Evolutionary conservation across 495 filamentous ascomycete genomes (phyloP), one percentile per base, ranked within the genome.

Genomic region (Glarea lozoyensis): DNA sequence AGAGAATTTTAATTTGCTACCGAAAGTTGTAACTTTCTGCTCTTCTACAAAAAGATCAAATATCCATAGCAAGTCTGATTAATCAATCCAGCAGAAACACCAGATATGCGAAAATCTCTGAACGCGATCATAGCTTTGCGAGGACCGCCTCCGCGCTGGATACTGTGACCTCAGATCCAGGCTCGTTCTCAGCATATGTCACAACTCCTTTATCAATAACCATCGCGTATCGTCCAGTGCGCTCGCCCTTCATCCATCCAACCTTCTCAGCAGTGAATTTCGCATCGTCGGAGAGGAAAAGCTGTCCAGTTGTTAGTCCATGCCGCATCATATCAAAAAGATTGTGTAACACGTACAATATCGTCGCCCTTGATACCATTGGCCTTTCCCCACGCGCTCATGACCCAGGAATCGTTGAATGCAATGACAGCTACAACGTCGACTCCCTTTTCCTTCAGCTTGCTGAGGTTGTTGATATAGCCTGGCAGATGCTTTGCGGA

Each of bases 361-460:
- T 81, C 76, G 42, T 93, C 81, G 36, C 76, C 76, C 59, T 78
- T 84, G 55, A 93, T 73, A 24, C 72, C 73, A 68, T 95, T 94
- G 52, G 88, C 90, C 76, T 94, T 95, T 60, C 80, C 83, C 90
- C 90, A 97, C 40, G 90, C 90, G 57, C 77, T 79, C 86, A 94
- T 94, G 56, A 97, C 89, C 62, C 74, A 94, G 40, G 79, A 73
- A 72, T 95, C 88, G 63, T 97, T 95, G 73, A 69, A 86, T 43
- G 87, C 84, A 50, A 94, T 85, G 57, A 90, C 80, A 45, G 84
- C 73, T 47, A 96, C 76, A 42, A 84, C 58, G 64, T 95, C 87
- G 49, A 95, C 87, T 51, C 87, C 88, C 74, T 90, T 92, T 48
- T 63, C 68, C 67, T 79, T 81, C 61, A 96, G 70, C 61, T 82